Conservation (phyloP, 495 filamentous ascomycete species). For the Oleoguttula mirabilis region DNA sequence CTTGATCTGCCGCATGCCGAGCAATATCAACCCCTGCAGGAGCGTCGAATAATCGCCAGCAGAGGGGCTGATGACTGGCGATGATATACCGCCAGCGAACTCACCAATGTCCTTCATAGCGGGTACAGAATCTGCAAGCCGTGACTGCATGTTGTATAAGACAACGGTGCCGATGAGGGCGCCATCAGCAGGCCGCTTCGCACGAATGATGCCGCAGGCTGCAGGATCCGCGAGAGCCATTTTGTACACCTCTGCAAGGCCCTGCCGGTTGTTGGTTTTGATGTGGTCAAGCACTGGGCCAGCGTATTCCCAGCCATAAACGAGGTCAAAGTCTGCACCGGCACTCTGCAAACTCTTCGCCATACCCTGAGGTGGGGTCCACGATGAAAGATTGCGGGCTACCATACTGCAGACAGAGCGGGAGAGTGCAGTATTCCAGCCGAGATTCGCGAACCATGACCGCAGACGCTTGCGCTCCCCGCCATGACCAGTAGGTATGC, state of each 20-base stretch:
- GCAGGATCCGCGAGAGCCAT: slow-evolving; percentile 60
- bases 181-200: slow-evolving; percentile 56
- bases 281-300: slow-evolving; percentile 64
- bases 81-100: slow-evolving; percentile 61
- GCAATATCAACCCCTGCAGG: slow-evolving; percentile 67
- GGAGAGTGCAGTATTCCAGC: slow-evolving; percentile 54
- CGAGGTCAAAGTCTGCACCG: slow-evolving; percentile 60
- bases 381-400: slow-evolving; percentile 52
- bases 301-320: slow-evolving; percentile 68
- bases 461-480: slow-evolving; percentile 39
- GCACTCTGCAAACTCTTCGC: slow-evolving; percentile 57
- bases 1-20: slow-evolving; percentile 75
- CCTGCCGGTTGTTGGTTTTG: slow-evolving; percentile 60
- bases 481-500: slow-evolving; percentile 51
- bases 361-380: slow-evolving; percentile 64
- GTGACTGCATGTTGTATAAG: slow-evolving; percentile 58
- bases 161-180: slow-evolving; percentile 70
- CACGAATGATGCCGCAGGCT: slow-evolving; percentile 69
- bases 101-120: slow-evolving; percentile 44
- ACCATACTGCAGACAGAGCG: slow-evolving; percentile 54
- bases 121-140: slow-evolving; percentile 58
- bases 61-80: slow-evolving; percentile 60
- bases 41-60: slow-evolving; percentile 57
- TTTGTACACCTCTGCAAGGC: slow-evolving; percentile 72
- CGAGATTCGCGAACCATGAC: slow-evolving; percentile 55